These are phyloP conservation scores for Cardiospermum halicacabum DNA, from an alignment of 345 rosid genomes.

Conservation along the genomic window DNA sequence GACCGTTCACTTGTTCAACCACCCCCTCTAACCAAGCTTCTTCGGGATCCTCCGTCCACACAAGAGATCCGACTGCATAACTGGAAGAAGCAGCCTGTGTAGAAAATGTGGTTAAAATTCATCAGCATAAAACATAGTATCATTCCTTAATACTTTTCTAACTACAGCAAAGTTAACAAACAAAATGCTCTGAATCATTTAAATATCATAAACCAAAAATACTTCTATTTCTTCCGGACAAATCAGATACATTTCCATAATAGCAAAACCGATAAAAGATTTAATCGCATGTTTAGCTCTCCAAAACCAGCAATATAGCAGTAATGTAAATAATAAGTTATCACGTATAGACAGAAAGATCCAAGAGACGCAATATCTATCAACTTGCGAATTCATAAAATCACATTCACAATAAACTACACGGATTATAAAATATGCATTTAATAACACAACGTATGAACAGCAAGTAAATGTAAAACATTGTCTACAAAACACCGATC, in stretches of 20 bases:
- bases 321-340: neutral
- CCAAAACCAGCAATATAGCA: neutral
- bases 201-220: neutral
- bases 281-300: neutral
- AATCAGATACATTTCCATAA: neutral
- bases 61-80: constrained; percentile 61
- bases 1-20: constrained; percentile 52
- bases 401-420: neutral
- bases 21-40: constrained; percentile 90
- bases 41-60: constrained; percentile 86
- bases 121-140: constrained; percentile 7
- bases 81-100: constrained; percentile 52
- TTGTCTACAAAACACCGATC: neutral
- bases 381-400: neutral
- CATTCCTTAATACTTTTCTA: constrained; percentile 8
- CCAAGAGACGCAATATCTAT: neutral
- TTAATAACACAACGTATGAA: neutral
- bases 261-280: neutral
- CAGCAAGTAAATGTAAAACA: neutral
- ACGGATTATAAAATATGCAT: neutral
- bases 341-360: neutral
- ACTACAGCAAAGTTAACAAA: neutral
- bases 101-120: constrained; percentile 5
- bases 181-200: neutral
- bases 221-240: neutral